Evolutionary conservation across 106 monocot species (phyloP).

Genomic region (Dactylorhiza incarnata): DNA sequence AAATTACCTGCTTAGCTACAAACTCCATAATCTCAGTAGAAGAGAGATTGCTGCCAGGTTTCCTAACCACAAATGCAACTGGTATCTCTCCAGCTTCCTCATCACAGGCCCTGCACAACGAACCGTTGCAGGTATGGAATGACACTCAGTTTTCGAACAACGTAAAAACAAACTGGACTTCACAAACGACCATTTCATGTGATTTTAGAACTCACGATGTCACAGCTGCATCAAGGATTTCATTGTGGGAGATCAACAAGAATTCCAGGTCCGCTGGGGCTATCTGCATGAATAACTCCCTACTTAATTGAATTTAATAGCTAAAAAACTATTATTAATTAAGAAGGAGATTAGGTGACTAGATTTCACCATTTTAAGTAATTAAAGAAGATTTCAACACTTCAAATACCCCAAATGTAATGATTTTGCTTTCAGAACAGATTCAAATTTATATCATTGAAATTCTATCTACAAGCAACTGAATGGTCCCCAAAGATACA

Average conservation of each 20-base stretch:
- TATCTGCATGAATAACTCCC: conserved; percentile 27
- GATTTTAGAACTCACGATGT: conserved; percentile 39
- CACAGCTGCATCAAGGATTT: conserved; percentile 57
- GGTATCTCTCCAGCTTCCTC: conserved; percentile 73
- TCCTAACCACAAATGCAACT: conserved; percentile 65
- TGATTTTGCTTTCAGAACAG: no score
- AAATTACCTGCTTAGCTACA: conserved; percentile 54
- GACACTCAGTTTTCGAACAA: neutral
- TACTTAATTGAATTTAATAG: neutral
- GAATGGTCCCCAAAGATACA: neutral
- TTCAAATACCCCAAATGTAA: no score
- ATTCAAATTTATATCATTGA: neutral
- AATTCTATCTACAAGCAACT: neutral
- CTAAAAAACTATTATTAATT: neutral
- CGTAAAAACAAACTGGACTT: no score
- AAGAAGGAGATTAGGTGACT: neutral
- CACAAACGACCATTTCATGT: no score
- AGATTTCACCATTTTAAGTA: neutral
- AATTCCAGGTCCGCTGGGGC: conserved; percentile 78
- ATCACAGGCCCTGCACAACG: conserved; percentile 30
- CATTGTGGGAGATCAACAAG: conserved; percentile 50
- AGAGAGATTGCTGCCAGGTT: conserved; percentile 31
- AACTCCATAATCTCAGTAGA: conserved; percentile 39
- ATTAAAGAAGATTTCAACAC: no score
- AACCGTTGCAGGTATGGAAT: neutral